A percentile compares a stretch with the other conserved stretches of the same genome.
Evolutionary conservation across 1,284 basidiomycete species (phyloP).

Genomic region (Grifola frondosa): DNA sequence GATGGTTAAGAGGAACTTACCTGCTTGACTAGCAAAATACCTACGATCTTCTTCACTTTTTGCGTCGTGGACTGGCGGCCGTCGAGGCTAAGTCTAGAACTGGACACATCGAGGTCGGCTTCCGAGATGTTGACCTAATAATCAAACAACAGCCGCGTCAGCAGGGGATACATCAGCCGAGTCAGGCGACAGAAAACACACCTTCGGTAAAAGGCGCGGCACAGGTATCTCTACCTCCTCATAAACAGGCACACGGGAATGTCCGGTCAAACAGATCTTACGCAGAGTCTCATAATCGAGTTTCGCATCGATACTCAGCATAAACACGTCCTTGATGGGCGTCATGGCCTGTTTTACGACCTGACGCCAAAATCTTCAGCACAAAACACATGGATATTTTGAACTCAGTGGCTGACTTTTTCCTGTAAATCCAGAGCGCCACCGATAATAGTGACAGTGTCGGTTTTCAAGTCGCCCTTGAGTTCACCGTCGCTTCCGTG

Average conservation of each 20-base stretch:
- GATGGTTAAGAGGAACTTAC: slow-evolving; percentile 15
- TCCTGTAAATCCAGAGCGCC: slow-evolving; percentile 73
- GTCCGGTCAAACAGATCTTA: slow-evolving; percentile 74
- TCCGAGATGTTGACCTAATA: slow-evolving; percentile 15
- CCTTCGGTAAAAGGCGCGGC: slow-evolving; percentile 26
- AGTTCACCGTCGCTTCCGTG: slow-evolving; percentile 56
- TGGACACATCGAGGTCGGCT: slow-evolving; percentile 13
- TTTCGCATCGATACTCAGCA: slow-evolving; percentile 78
- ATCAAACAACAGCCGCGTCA: no score
- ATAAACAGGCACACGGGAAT: slow-evolving; percentile 76
- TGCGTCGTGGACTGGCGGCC: slow-evolving; percentile 30
- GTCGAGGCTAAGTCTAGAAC: slow-evolving; percentile 16
- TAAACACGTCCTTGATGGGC: slow-evolving; percentile 75
- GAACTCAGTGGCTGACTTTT: slow-evolving; percentile 45
- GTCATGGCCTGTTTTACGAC: slow-evolving; percentile 67
- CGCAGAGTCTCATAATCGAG: slow-evolving; percentile 79
- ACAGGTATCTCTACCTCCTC: slow-evolving; percentile 68
- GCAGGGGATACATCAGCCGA: slow-evolving; percentile 1
- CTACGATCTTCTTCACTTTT: slow-evolving; percentile 76
- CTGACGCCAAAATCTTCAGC: slow-evolving; percentile 5
- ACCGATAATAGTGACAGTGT: slow-evolving; percentile 76
- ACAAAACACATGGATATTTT: slow-evolving; percentile 38
- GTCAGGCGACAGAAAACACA: not conserved
- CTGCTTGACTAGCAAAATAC: slow-evolving; percentile 81
- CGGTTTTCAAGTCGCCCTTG: slow-evolving; percentile 68